Evolutionary conservation across 164 flowering plant genomes (phyloP).

Genomic region (Annona cherimola): DNA sequence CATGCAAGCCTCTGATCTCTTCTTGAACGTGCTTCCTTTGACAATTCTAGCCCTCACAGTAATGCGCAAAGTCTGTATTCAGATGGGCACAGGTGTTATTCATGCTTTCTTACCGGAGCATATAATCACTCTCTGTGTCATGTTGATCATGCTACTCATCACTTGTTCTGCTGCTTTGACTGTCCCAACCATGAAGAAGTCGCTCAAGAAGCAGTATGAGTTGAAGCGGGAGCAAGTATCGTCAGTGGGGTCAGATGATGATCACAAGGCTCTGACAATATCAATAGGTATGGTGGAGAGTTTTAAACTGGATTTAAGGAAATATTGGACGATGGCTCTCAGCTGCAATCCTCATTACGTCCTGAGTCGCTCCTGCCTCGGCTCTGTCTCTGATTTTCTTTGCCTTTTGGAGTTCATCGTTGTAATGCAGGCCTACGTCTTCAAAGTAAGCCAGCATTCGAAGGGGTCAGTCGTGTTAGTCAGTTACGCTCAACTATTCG

Average conservation of each 20-base stretch:
- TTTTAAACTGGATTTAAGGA: slow-evolving; percentile 29
- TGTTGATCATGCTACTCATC: slow-evolving; percentile 21
- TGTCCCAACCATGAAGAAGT: slow-evolving; percentile 27
- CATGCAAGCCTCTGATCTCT: slow-evolving; percentile 37
- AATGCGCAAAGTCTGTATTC: slow-evolving; percentile 47
- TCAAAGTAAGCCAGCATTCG: slow-evolving; percentile 46
- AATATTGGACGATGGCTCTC: slow-evolving; percentile 59
- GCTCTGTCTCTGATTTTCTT: slow-evolving; percentile 47
- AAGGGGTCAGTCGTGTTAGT: slow-evolving; percentile 34
- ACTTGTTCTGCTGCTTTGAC: slow-evolving; percentile 4
- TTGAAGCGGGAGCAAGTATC: neutral
- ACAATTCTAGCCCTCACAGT: slow-evolving; percentile 49
- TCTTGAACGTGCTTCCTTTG: slow-evolving; percentile 43
- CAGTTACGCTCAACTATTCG: neutral
- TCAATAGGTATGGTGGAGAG: slow-evolving; percentile 8
- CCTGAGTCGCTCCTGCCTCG: slow-evolving; percentile 40
- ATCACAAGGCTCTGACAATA: no score
- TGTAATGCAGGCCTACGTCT: slow-evolving; percentile 40
- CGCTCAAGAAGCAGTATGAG: slow-evolving; percentile 28
- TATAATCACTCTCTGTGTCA: slow-evolving; percentile 28
- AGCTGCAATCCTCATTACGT: slow-evolving; percentile 56
- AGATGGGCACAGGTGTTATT: slow-evolving; percentile 51
- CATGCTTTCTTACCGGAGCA: slow-evolving; percentile 43
- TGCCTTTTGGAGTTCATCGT: slow-evolving; percentile 35
- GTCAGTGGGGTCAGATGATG: neutral